Evolutionary conservation across 1,284 basidiomycete species (phyloP).

Genomic region (Cerioporus squamosus): DNA sequence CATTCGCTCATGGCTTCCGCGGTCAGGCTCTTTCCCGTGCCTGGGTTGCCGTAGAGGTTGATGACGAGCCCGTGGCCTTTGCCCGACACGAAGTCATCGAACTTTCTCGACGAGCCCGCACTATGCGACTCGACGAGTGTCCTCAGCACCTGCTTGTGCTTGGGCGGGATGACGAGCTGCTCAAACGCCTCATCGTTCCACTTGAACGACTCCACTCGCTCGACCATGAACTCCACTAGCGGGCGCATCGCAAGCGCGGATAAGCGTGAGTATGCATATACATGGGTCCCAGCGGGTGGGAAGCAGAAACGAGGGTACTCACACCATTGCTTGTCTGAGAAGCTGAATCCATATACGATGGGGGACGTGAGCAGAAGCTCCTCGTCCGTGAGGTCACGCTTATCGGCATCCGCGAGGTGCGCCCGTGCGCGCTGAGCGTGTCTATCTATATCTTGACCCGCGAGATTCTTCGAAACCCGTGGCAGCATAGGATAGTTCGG

Average conservation of each 20-base stretch:
- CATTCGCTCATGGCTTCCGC: constrained; percentile 56
- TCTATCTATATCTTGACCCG: constrained; percentile 34
- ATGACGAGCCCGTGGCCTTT: constrained; percentile 66
- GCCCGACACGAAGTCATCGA: constrained; percentile 66
- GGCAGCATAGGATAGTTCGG: constrained; percentile 37
- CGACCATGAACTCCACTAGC: constrained; percentile 59
- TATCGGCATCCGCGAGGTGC: constrained; percentile 4
- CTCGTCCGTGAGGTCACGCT: constrained; percentile 48
- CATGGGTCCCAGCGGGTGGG: neutral
- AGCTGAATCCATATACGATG: constrained; percentile 62
- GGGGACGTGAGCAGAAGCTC: constrained; percentile 57
- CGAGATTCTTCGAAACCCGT: constrained; percentile 32
- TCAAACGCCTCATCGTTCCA: constrained; percentile 65
- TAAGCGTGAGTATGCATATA: neutral
- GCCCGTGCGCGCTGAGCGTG: constrained; percentile 26
- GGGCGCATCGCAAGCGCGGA: neutral
- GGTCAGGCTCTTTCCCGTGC: constrained; percentile 55
- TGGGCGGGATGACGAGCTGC: constrained; percentile 58
- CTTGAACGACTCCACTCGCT: constrained; percentile 50
- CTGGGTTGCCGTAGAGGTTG: constrained; percentile 65
- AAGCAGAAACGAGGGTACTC: constrained; percentile 30
- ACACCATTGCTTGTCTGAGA: constrained; percentile 64
- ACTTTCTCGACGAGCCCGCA: constrained; percentile 43
- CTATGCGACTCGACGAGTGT: constrained; percentile 62
- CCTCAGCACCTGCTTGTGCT: constrained; percentile 56